Evolutionary conservation across 805 yeast species (phyloP).

Genomic region (Sungouiozyma intestinalis): DNA sequence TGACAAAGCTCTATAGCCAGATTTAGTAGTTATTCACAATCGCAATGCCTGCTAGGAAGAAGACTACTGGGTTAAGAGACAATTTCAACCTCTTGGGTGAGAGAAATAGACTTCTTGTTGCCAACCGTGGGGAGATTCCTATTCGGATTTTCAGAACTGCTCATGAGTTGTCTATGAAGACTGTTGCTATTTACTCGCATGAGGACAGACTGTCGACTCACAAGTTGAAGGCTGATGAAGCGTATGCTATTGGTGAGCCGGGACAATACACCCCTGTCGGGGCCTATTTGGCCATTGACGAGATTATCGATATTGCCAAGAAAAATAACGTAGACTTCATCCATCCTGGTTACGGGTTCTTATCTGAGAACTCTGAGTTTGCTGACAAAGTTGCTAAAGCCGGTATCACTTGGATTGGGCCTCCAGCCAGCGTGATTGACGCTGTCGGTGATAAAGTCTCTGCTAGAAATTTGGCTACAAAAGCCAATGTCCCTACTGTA

Average conservation of each 20-base stretch:
- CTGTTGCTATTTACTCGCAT: slow-evolving; percentile 87
- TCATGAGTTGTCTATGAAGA: slow-evolving; percentile 62
- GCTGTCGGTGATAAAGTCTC: slow-evolving; percentile 90
- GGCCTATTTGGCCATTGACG: slow-evolving; percentile 78
- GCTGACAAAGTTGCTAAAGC: slow-evolving; percentile 77
- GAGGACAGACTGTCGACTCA: slow-evolving; percentile 85
- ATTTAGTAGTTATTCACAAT: too few relatives aligned
- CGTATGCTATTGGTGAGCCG: slow-evolving; percentile 67
- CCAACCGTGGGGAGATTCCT: slow-evolving; percentile 97
- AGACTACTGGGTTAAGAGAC: slow-evolving; percentile 26
- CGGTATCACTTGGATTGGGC: slow-evolving; percentile 92
- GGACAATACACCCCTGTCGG: slow-evolving; percentile 58
- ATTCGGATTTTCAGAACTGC: slow-evolving; percentile 86
- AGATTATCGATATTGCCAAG: slow-evolving; percentile 79
- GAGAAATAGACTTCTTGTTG: slow-evolving; percentile 69
- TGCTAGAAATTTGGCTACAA: slow-evolving; percentile 85
- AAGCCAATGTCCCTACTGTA: slow-evolving; percentile 90
- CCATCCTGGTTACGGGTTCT: slow-evolving; percentile 94
- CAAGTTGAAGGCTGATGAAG: slow-evolving; percentile 70
- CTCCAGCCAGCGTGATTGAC: slow-evolving; percentile 86
- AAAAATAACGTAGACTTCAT: slow-evolving; percentile 84
- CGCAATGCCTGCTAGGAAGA: neutral
- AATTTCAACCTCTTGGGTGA: slow-evolving; percentile 30
- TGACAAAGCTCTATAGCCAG: too few relatives aligned
- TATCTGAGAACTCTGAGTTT: slow-evolving; percentile 93